phyloP scores from a whole-genome alignment of 805 yeast genomes.

The Wickerhamomyces sydowiorum region DNA sequence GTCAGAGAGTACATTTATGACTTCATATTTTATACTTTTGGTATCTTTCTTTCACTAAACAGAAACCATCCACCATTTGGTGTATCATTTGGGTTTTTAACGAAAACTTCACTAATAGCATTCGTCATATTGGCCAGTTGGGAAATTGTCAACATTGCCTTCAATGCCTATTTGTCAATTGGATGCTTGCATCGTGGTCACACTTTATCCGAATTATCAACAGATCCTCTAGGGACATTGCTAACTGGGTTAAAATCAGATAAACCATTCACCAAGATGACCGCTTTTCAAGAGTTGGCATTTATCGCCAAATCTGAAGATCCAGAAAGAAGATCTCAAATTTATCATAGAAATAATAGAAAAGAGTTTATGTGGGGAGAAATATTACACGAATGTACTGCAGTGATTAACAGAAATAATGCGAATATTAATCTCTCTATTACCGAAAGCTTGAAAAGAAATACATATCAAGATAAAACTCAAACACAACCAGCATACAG shows the following conservation, averaged over 20 bases:
- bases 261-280: conserved; percentile 44
- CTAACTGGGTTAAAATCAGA: conserved; percentile 55
- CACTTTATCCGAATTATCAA: conserved; percentile 51
- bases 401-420: conserved; percentile 45
- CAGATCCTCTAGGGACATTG: conserved; percentile 59
- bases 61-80: conserved; percentile 33
- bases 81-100: conserved; percentile 26
- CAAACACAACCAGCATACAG: background rate
- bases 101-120: conserved; percentile 27
- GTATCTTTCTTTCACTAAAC: conserved; percentile 31
- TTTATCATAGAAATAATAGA: conserved; percentile 45
- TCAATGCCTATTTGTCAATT: conserved; percentile 59
- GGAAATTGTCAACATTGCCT: conserved; percentile 54
- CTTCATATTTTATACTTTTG: conserved; percentile 26
- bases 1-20: conserved; percentile 38
- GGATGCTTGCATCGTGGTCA: conserved; percentile 68
- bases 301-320: conserved; percentile 49
- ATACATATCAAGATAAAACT: background rate
- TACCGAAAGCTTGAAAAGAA: conserved; percentile 16
- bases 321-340: conserved; percentile 41
- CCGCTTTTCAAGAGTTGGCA: conserved; percentile 75
- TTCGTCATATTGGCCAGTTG: conserved; percentile 36
- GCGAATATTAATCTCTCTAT: conserved; percentile 28
- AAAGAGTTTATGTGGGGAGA: conserved; percentile 49
- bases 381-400: conserved; percentile 54